Conservation (phyloP, 2,329 filamentous ascomycete species). For the Pestalotiopsis sp. region DNA sequence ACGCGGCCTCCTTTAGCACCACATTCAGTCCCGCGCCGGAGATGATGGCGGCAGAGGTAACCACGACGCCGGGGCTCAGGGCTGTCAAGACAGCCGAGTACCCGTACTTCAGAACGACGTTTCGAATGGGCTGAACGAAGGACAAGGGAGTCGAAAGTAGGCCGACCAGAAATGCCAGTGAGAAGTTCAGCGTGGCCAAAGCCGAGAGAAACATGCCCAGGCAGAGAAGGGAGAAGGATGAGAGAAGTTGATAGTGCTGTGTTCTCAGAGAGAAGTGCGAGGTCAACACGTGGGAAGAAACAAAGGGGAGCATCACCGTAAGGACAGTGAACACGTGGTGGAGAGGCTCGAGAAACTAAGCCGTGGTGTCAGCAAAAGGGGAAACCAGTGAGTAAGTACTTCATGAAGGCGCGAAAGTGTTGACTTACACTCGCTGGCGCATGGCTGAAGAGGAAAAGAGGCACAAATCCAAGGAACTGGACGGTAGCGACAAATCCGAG, state of each 20-base stretch:
- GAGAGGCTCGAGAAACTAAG: conserved; percentile 59
- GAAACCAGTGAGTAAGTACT: conserved; percentile 1
- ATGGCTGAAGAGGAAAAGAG: conserved; percentile 86
- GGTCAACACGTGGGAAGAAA: conserved; percentile 59
- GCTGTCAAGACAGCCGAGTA: conserved; percentile 57
- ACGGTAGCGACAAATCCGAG: conserved; percentile 71
- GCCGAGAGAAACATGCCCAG: conserved; percentile 91
- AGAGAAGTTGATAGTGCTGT: conserved; percentile 78
- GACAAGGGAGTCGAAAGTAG: conserved; percentile 76
- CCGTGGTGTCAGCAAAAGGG: neutral
- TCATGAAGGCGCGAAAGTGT: neutral
- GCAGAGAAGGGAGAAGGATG: conserved; percentile 89
- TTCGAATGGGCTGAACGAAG: conserved; percentile 63
- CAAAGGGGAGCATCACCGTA: conserved; percentile 58
- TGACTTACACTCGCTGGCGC: conserved; percentile 64
- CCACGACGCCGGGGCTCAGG: conserved; percentile 61
- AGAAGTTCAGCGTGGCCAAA: conserved; percentile 95
- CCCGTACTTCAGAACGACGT: conserved; percentile 40
- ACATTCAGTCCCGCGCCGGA: conserved; percentile 30
- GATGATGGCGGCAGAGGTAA: conserved; percentile 51
- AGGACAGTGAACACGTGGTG: conserved; percentile 60
- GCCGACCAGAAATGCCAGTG: conserved; percentile 82
- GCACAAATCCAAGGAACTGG: conserved; percentile 78
- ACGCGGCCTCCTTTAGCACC: conserved; percentile 73
- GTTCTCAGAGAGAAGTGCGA: conserved; percentile 53